Conservation (phyloP, 345 rosid genomes). For the Lumnitzera racemosa region DNA sequence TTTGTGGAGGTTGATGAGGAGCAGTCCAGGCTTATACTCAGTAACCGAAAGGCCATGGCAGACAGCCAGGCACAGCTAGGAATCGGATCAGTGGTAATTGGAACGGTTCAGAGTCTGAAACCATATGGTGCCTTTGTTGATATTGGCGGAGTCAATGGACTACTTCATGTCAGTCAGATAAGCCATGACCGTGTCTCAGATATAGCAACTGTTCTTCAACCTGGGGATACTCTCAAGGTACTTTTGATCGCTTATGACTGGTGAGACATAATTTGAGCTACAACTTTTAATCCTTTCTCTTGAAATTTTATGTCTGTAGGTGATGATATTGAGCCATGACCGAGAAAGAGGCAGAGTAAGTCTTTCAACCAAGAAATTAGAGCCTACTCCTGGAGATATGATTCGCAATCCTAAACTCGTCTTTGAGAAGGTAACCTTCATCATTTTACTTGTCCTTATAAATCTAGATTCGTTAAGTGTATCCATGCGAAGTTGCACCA, state of each 20-base stretch:
- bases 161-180: slow-evolving; percentile 97
- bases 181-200: slow-evolving; percentile 94
- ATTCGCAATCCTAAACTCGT: slow-evolving; percentile 95
- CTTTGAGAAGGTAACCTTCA: slow-evolving; percentile 75
- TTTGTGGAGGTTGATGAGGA: slow-evolving; percentile 98
- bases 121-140: slow-evolving; percentile 97
- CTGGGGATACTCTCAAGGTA: slow-evolving; percentile 91
- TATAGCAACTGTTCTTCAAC: slow-evolving; percentile 95
- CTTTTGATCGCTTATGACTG: not conserved
- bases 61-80: slow-evolving; percentile 96
- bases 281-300: slow-evolving; percentile 2
- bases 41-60: slow-evolving; percentile 97
- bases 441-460: too few relatives aligned
- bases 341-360: slow-evolving; percentile 96
- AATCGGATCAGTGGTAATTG: slow-evolving; percentile 85
- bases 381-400: slow-evolving; percentile 99
- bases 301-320: slow-evolving; percentile 26
- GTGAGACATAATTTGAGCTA: slow-evolving; percentile 4
- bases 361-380: slow-evolving; percentile 93
- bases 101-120: slow-evolving; percentile 91
- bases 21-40: slow-evolving; percentile 80
- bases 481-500: too few relatives aligned
- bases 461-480: too few relatives aligned
- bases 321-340: slow-evolving; percentile 96
- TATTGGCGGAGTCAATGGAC: slow-evolving; percentile 95